phyloP scores from a whole-genome alignment of 2,329 filamentous ascomycete species.

The Fusarium devonianum region DNA sequence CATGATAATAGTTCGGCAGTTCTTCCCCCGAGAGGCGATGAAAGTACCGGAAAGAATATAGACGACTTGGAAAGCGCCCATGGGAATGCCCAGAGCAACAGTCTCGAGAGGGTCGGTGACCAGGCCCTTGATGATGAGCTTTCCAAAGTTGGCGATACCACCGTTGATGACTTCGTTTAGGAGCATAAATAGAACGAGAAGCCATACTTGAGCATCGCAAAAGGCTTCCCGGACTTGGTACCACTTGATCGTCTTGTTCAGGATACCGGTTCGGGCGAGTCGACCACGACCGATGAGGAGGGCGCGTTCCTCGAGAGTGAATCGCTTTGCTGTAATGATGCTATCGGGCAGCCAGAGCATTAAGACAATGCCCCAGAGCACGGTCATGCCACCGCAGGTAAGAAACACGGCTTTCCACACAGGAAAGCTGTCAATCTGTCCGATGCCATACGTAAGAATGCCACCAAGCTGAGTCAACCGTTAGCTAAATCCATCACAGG shows the following conservation, averaged over 20 bases:
- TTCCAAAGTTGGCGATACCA: constrained; percentile 62
- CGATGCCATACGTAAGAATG: constrained; percentile 59
- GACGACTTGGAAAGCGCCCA: constrained; percentile 59
- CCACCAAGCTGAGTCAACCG: constrained; percentile 43
- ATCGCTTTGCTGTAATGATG: constrained; percentile 46
- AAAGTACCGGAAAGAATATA: constrained; percentile 60
- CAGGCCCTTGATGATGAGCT: constrained; percentile 59
- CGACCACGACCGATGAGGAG: constrained; percentile 69
- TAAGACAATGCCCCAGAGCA: constrained; percentile 55
- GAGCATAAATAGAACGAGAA: constrained; percentile 62
- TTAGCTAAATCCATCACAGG: not conserved
- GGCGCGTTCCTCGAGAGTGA: constrained; percentile 35
- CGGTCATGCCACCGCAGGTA: constrained; percentile 56
- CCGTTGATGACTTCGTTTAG: constrained; percentile 61
- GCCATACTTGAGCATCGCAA: constrained; percentile 59
- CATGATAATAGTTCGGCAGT: constrained; percentile 60
- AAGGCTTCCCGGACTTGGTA: constrained; percentile 57
- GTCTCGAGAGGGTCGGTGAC: constrained; percentile 47
- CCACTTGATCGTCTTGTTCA: constrained; percentile 56
- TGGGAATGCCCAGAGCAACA: constrained; percentile 60
- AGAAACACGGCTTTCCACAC: constrained; percentile 63
- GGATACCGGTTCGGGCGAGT: constrained; percentile 54
- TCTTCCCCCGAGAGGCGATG: constrained; percentile 56
- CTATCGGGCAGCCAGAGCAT: constrained; percentile 56
- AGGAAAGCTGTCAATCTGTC: constrained; percentile 53